phyloP scores from a whole-genome alignment of 306 rosid species.

The Trichosanthes cucumerina region DNA sequence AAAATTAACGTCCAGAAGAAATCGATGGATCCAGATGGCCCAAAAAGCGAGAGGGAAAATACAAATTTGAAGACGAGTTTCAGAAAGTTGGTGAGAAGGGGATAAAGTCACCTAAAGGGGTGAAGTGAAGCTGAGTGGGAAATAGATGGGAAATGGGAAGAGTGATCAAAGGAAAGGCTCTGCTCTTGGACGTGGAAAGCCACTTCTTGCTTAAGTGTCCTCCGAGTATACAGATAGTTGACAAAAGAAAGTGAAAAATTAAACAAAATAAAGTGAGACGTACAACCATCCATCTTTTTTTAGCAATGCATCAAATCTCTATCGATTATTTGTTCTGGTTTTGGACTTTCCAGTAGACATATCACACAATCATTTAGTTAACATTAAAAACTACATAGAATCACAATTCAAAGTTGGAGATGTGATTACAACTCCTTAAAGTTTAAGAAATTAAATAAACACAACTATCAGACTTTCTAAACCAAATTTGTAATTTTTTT shows the following conservation, averaged over 20 bases:
- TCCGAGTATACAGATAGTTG: not conserved
- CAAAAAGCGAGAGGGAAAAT: not conserved
- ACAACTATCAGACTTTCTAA: not conserved
- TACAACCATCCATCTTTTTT: no score
- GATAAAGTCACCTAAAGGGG: slow-evolving; percentile 20
- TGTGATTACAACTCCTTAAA: no score
- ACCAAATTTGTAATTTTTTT: not conserved
- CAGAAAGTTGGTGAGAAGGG: not conserved
- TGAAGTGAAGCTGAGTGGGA: slow-evolving; percentile 24
- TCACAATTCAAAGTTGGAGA: not conserved
- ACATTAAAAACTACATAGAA: not conserved
- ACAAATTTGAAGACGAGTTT: not conserved
- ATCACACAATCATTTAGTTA: not conserved
- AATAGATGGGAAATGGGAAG: slow-evolving; percentile 9
- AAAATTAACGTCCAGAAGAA: slow-evolving; percentile 15
- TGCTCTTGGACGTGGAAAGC: not conserved
- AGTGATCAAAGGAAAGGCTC: not conserved
- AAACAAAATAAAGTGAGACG: not conserved
- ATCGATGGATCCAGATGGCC: not conserved
- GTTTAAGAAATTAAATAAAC: no score
- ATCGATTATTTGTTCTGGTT: not conserved
- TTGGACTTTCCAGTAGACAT: not conserved
- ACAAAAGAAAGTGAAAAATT: not conserved
- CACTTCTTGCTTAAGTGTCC: not conserved
- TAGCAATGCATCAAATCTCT: not conserved